A percentile compares a stretch with the other conserved stretches of the same genome.
phyloP scores from a whole-genome alignment of 352 stramenopile genomes.

The Phytophthora fragariae region DNA sequence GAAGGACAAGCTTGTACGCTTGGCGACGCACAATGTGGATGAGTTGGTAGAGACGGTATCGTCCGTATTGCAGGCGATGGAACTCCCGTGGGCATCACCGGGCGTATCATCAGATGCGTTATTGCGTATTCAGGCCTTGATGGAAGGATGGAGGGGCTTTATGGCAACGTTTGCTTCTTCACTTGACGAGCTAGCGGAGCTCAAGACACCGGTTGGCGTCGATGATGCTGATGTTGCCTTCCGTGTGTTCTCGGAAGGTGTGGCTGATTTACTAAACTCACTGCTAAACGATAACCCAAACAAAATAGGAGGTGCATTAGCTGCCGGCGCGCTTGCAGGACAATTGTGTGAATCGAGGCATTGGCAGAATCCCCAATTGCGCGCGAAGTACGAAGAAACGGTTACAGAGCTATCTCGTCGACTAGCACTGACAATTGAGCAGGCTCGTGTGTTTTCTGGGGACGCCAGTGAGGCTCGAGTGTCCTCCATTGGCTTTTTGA shows the following conservation, averaged over 20 bases:
- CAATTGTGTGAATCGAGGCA: constrained; percentile 48
- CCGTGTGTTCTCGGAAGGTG: constrained; percentile 49
- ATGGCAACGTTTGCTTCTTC: constrained; percentile 50
- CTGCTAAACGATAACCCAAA: constrained; percentile 26
- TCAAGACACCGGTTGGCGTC: constrained; percentile 55
- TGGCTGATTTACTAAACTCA: constrained; percentile 23
- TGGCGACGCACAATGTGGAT: constrained; percentile 56
- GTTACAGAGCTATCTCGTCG: constrained; percentile 32
- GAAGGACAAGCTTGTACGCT: constrained; percentile 63
- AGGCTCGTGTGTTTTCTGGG: constrained; percentile 46
- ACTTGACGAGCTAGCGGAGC: constrained; percentile 44
- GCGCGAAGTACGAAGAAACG: constrained; percentile 29
- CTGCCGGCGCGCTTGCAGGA: constrained; percentile 46
- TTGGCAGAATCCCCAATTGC: constrained; percentile 43
- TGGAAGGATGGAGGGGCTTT: constrained; percentile 55
- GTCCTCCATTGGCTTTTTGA: constrained; percentile 30
- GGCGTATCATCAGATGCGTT: constrained; percentile 25
- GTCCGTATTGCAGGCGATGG: constrained; percentile 33
- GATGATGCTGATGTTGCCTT: constrained; percentile 47
- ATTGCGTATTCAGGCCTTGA: constrained; percentile 43
- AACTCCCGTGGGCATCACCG: constrained; percentile 25
- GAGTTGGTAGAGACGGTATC: constrained; percentile 39
- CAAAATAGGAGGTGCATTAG: constrained; percentile 34
- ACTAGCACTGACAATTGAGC: constrained; percentile 46
- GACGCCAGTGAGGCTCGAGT: constrained; percentile 23